These are phyloP conservation scores for Cystobasidium pallidum DNA, from an alignment of 1,284 basidiomycete species.

Conservation along the genomic window DNA sequence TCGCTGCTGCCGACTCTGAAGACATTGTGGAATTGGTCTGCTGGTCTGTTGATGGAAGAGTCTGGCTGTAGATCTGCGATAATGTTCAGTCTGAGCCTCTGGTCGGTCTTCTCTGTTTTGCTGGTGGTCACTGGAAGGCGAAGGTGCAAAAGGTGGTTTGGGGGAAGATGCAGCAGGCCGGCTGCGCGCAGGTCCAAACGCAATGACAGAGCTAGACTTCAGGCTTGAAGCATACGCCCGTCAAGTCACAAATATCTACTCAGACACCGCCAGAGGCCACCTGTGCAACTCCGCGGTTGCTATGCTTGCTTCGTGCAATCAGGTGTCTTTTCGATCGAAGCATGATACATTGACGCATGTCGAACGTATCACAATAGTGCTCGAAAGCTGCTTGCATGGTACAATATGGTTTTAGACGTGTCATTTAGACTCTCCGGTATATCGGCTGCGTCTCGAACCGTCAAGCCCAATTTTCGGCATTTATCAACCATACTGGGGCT, in stretches of 20 bases:
- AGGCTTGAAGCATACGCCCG: too few relatives aligned
- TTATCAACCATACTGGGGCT: constrained; percentile 34
- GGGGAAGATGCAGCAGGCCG: neutral
- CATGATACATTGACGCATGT: too few relatives aligned
- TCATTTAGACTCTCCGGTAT: neutral
- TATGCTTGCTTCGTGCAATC: too few relatives aligned
- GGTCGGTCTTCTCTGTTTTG: neutral
- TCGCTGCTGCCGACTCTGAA: constrained; percentile 17
- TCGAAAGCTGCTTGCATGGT: neutral
- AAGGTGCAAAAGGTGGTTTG: neutral
- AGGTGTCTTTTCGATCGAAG: too few relatives aligned
- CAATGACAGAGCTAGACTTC: too few relatives aligned
- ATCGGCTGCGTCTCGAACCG: neutral
- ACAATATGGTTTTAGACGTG: neutral
- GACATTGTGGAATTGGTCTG: constrained; percentile 11
- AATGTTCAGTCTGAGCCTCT: neutral
- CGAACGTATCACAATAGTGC: neutral
- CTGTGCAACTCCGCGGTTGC: too few relatives aligned
- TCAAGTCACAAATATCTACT: too few relatives aligned
- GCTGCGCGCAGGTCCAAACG: neutral
- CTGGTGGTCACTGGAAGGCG: neutral
- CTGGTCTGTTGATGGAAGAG: neutral
- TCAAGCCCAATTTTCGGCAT: constrained; percentile 26
- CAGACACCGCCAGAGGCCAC: too few relatives aligned
- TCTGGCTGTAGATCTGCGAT: neutral